phyloP scores from a whole-genome alignment of 306 rosid genomes.

The Trichosanthes cucumerina region DNA sequence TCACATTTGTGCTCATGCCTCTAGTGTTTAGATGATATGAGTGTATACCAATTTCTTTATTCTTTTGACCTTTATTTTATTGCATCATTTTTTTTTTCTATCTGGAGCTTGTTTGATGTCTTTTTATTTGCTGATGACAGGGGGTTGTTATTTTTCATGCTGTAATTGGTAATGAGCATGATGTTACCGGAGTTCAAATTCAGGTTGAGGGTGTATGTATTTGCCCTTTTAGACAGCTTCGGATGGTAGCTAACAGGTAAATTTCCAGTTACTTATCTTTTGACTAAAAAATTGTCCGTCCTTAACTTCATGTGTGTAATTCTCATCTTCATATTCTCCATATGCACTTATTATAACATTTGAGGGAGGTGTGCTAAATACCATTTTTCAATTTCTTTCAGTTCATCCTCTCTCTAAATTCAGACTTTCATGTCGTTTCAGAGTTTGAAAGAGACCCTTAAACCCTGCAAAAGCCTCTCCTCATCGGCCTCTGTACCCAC shows the following conservation, averaged over 20 bases:
- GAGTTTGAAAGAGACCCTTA: conserved; percentile 51
- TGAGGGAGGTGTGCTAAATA: not conserved
- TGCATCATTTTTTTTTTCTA: not conserved
- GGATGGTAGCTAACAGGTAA: conserved; percentile 92
- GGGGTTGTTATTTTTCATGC: conserved; percentile 82
- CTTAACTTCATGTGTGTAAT: not conserved
- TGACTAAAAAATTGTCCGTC: not conserved
- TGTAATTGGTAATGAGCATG: conserved; percentile 68
- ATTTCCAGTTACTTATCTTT: not conserved
- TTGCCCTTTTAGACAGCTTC: conserved; percentile 98
- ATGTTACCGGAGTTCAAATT: conserved; percentile 81
- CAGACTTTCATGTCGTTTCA: conserved; percentile 65
- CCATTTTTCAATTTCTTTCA: not conserved
- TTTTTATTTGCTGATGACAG: conserved; percentile 37
- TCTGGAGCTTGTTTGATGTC: not conserved
- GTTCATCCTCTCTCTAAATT: too few species aligned
- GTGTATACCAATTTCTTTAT: not conserved
- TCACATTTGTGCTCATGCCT: not conserved
- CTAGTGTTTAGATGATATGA: not conserved
- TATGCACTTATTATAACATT: too few species aligned
- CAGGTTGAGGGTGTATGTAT: conserved; percentile 97
- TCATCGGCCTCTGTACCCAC: conserved; percentile 15
- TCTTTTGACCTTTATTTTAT: not conserved
- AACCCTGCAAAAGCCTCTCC: conserved; percentile 36
- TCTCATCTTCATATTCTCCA: not conserved